Evolutionary conservation across 495 filamentous ascomycete species (phyloP).

Genomic region (Tirmania nivea): DNA sequence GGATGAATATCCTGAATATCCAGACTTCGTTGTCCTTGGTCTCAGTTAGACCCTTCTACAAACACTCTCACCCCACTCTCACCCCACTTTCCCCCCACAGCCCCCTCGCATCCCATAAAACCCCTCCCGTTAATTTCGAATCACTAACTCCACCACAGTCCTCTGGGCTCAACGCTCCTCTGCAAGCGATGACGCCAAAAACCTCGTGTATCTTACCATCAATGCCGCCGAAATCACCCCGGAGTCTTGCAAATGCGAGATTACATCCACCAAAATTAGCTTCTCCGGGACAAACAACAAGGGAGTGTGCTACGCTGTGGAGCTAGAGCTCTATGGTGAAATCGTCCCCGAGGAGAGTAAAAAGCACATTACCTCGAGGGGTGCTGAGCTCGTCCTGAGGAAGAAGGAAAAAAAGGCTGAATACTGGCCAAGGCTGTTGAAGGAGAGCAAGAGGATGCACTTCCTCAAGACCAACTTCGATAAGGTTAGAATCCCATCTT

Average conservation of each 20-base stretch:
- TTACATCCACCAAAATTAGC: conserved; percentile 51
- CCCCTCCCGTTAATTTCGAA: background rate
- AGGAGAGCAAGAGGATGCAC: conserved; percentile 71
- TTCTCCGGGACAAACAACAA: conserved; percentile 68
- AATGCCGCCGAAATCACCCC: conserved; percentile 56
- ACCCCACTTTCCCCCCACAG: too few species aligned
- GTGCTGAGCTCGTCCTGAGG: conserved; percentile 69
- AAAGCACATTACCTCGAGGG: conserved; percentile 60
- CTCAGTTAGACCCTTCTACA: too few species aligned
- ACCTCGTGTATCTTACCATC: conserved; percentile 83
- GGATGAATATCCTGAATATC: too few species aligned
- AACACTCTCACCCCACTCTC: too few species aligned
- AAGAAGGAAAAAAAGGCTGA: conserved; percentile 88
- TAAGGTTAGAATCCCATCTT: conserved; percentile 37
- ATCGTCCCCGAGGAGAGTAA: conserved; percentile 69
- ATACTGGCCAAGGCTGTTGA: conserved; percentile 87
- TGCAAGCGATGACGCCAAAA: conserved; percentile 53
- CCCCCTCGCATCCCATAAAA: background rate
- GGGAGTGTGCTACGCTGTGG: conserved; percentile 57
- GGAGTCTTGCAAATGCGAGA: conserved; percentile 48
- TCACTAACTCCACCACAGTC: conserved; percentile 30
- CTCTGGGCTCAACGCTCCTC: conserved; percentile 96
- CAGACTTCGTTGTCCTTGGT: too few species aligned
- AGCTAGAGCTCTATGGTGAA: conserved; percentile 76
- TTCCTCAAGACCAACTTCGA: conserved; percentile 98